These are phyloP conservation scores for Elsinoe ampelina DNA, from an alignment of 2,329 filamentous ascomycete species.

Conservation along the genomic window DNA sequence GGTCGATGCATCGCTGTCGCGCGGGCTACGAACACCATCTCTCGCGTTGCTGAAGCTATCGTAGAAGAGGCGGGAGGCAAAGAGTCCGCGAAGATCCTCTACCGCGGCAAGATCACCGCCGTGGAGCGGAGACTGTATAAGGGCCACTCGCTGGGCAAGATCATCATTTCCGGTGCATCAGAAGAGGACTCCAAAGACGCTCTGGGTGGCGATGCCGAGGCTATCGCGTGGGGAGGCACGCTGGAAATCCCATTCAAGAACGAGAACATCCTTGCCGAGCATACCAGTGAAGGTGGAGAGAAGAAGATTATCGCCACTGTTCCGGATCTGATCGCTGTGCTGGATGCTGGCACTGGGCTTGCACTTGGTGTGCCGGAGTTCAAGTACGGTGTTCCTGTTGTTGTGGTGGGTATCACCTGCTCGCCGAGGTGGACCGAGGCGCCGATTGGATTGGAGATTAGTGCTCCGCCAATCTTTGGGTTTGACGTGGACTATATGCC, in stretches of 20 bases:
- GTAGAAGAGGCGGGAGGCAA: constrained; percentile 49
- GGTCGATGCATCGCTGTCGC: constrained; percentile 50
- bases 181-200: constrained; percentile 21
- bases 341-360: constrained; percentile 41
- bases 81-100: constrained; percentile 47
- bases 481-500: constrained; percentile 42
- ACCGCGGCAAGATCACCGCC: constrained; percentile 54
- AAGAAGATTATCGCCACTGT: constrained; percentile 39
- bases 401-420: constrained; percentile 46
- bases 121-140: constrained; percentile 49
- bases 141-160: constrained; percentile 52
- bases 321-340: constrained; percentile 41
- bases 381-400: constrained; percentile 44
- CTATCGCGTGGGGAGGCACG: constrained; percentile 35
- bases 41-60: constrained; percentile 49
- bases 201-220: constrained; percentile 25
- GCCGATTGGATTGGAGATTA: constrained; percentile 39
- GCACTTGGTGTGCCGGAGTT: constrained; percentile 47
- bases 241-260: constrained; percentile 65
- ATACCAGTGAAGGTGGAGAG: constrained; percentile 27
- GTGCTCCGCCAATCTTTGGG: constrained; percentile 42
- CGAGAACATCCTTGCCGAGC: constrained; percentile 57
- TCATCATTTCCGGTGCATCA: constrained; percentile 35
- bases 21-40: constrained; percentile 41
- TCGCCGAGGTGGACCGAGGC: constrained; percentile 47